Evolutionary conservation across 2,329 filamentous ascomycete genomes (phyloP), one percentile per base, ranked within the genome.

Genomic region (Apiospora rasikravindrae): DNA sequence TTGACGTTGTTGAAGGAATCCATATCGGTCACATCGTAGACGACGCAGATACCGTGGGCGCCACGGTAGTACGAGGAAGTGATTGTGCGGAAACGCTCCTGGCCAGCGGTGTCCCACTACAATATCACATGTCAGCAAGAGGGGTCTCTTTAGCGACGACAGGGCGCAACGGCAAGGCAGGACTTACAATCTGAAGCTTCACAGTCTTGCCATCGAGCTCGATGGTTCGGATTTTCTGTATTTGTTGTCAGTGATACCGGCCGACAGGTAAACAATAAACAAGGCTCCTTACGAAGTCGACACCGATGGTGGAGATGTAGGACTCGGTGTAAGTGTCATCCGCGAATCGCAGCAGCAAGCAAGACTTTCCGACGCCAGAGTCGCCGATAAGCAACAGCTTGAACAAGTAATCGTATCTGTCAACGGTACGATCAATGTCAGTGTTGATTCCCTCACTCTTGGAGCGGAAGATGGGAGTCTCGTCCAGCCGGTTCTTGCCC

Each of bases 1-100:
- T 99, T 98, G 81, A 99, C 96, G 88, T 98, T 99, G 92, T 99
- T 98, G 94, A 99, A 99, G 42, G 94, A 98, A 85, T 98, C 96
- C 96, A 98, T 98, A 84, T 99, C 96, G 78, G 96, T 99, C 82
- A 99, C 96, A 92, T 99, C 96, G 90, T 98, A 99, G 83, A 99
- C 96, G 78, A 99, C 96, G 87, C 96, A 99, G 87, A 99, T 99
- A 80, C 96, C 96, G 87, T 98, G 96, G 77, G 96, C 96, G 81
- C 96, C 96, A 82, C 96, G 94, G 89, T 99, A 99, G 90, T 99
- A 99, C 74, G 96, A 98, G 57, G 96, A 98, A 75, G 96, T 99
- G 88, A 99, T 99, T 80, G 96, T 99, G 84, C 96, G 93, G 94
- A 99, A 99, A 81, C 96, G 95, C 87, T 99, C 96, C 87, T 99